phyloP scores from a whole-genome alignment of 1,139 yeast genomes.

The Yamadazyma mexicana region DNA sequence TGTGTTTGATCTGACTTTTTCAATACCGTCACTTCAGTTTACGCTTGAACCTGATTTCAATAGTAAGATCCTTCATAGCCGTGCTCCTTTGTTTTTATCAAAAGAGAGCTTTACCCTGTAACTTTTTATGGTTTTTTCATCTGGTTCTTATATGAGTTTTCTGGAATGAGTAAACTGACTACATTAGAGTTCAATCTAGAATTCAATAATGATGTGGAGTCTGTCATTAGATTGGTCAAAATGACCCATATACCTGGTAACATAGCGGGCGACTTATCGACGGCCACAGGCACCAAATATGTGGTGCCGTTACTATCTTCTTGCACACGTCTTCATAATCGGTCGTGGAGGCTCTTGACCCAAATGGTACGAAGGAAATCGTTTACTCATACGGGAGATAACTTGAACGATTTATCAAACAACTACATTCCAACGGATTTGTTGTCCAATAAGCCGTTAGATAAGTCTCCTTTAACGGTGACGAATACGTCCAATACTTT shows the following conservation, averaged over 20 bases:
- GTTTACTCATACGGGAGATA: background rate
- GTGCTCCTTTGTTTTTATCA: too few species aligned
- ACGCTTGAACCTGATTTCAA: too few species aligned
- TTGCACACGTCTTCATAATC: constrained; percentile 21
- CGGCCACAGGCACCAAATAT: too few species aligned
- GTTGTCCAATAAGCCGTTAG: background rate
- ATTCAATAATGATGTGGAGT: constrained; percentile 5
- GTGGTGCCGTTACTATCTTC: background rate
- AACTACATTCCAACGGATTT: constrained; percentile 1
- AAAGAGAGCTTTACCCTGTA: too few species aligned
- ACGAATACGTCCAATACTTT: constrained; percentile 21
- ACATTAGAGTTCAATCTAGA: constrained; percentile 9
- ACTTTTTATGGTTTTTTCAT: too few species aligned
- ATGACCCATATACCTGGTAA: constrained; percentile 4
- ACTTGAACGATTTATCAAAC: constrained; percentile 1
- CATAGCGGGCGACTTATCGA: too few species aligned
- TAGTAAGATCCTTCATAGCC: too few species aligned
- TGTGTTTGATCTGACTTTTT: constrained; percentile 2
- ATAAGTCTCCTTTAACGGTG: constrained; percentile 12
- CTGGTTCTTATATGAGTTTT: background rate
- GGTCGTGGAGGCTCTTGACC: constrained; percentile 30
- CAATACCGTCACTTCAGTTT: background rate
- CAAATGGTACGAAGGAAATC: background rate
- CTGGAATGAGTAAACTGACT: constrained; percentile 8
- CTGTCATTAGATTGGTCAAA: constrained; percentile 8